Evolutionary conservation across 495 filamentous ascomycete species (phyloP).

Genomic region (Hypoxylon lenormandii): DNA sequence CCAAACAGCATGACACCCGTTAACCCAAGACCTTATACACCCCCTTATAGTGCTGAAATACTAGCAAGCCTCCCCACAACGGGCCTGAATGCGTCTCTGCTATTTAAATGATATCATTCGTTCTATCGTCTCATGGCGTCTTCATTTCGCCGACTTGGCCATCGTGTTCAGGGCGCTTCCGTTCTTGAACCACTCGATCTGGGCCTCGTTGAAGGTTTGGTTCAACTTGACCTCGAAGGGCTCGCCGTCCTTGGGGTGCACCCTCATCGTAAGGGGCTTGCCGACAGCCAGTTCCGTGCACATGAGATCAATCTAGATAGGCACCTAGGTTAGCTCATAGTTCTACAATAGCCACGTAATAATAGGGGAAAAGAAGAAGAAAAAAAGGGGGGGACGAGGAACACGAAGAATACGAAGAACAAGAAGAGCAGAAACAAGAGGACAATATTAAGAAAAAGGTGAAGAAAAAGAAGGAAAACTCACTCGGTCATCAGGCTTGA

Average conservation of each 20-base stretch:
- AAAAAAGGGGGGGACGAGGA: not conserved
- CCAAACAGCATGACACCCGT: conserved; percentile 46
- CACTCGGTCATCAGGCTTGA: conserved; percentile 86
- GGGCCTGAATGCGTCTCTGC: conserved; percentile 42
- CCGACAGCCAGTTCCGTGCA: conserved; percentile 93
- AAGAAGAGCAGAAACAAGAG: too few species aligned
- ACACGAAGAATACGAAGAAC: too few species aligned
- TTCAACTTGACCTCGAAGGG: conserved; percentile 82
- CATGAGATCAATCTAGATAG: conserved; percentile 74
- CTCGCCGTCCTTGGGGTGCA: conserved; percentile 87
- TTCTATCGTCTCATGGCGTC: conserved; percentile 1
- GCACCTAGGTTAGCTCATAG: conserved; percentile 13
- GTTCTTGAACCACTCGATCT: conserved; percentile 98
- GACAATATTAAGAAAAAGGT: not conserved
- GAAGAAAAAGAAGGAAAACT: conserved; percentile 24
- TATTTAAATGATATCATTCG: conserved; percentile 28
- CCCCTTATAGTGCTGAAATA: conserved; percentile 38
- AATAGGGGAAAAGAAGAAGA: conserved; percentile 11
- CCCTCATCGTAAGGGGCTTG: conserved; percentile 89
- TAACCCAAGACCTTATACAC: conserved; percentile 54
- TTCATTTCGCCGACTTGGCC: conserved; percentile 72
- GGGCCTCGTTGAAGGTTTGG: conserved; percentile 97
- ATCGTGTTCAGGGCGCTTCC: conserved; percentile 97
- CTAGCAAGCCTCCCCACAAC: conserved; percentile 52
- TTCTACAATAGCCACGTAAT: not conserved